Evolutionary conservation across 352 stramenopile genomes (phyloP).

Genomic region (Aphanomyces cochlioides): DNA sequence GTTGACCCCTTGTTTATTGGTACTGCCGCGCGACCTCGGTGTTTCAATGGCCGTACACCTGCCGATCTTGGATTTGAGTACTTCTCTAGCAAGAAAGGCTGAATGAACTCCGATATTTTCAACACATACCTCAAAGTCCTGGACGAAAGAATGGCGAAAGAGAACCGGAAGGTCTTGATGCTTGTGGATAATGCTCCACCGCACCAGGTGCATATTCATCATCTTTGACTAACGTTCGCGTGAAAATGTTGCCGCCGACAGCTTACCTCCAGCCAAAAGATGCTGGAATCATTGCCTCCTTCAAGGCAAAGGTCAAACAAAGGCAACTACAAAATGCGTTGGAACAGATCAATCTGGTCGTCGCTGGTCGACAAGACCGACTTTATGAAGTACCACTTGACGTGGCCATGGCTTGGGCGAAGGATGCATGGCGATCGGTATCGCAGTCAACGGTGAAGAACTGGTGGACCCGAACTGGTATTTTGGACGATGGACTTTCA

Average conservation of each 20-base stretch:
- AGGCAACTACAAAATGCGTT: background rate
- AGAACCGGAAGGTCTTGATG: conserved; percentile 3
- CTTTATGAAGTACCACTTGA: conserved; percentile 13
- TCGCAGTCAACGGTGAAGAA: background rate
- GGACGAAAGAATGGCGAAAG: background rate
- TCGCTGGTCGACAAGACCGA: background rate
- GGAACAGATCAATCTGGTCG: background rate
- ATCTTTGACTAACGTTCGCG: background rate
- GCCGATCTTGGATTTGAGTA: conserved; percentile 19
- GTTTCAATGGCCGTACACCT: conserved; percentile 1
- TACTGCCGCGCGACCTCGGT: background rate
- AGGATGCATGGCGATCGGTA: background rate
- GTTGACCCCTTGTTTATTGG: conserved; percentile 18
- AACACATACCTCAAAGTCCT: background rate
- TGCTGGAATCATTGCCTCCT: conserved; percentile 7
- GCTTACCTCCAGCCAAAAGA: conserved; percentile 3
- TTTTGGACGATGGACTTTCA: background rate
- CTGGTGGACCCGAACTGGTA: conserved; percentile 9
- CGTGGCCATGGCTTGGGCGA: background rate
- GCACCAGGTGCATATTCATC: background rate
- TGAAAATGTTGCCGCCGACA: conserved; percentile 3
- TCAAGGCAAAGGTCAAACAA: conserved; percentile 6
- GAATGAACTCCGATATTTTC: conserved; percentile 17
- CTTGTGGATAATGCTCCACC: conserved; percentile 10
- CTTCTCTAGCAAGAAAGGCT: conserved; percentile 1